Percentiles rank a stretch among this genome's conserved stretches.
phyloP scores from a whole-genome alignment of 768 basidiomycete species.

The Gloeophyllum trabeum region DNA sequence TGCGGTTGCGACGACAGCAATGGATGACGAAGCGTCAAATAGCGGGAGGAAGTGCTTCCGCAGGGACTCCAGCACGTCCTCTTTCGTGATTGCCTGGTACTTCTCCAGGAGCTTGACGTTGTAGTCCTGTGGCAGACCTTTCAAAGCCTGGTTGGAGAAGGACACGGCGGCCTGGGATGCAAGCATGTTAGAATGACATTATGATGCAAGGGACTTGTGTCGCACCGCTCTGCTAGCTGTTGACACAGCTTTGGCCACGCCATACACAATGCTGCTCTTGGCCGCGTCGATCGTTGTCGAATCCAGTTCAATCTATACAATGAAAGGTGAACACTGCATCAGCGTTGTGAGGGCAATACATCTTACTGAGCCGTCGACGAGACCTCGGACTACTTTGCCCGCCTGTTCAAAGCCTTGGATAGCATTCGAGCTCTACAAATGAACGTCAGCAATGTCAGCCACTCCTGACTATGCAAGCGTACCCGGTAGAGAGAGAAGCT shows the following conservation, averaged over 20 bases:
- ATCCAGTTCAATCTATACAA: conserved; percentile 62
- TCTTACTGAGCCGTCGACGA: conserved; percentile 77
- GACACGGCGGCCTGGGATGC: conserved; percentile 60
- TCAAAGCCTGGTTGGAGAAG: conserved; percentile 87
- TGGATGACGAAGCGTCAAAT: conserved; percentile 66
- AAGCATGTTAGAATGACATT: conserved; percentile 2
- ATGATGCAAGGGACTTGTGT: conserved; percentile 3
- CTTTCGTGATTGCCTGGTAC: conserved; percentile 70
- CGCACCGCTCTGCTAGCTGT: conserved; percentile 82
- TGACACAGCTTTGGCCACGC: conserved; percentile 69
- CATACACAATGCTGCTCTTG: conserved; percentile 85
- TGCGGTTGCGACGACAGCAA: conserved; percentile 75
- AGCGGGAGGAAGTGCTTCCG: conserved; percentile 73
- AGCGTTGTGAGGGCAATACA: too few relatives aligned
- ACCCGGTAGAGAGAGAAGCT: conserved; percentile 74
- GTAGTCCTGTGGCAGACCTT: conserved; percentile 64
- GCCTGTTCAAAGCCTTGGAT: conserved; percentile 76
- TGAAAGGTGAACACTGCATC: conserved; percentile 7
- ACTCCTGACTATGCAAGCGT: conserved; percentile 14
- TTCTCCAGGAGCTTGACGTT: conserved; percentile 69
- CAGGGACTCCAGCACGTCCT: conserved; percentile 62
- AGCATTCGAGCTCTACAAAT: conserved; percentile 62
- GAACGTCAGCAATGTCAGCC: conserved; percentile 1
- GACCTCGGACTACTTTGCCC: conserved; percentile 59
- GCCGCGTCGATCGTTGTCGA: conserved; percentile 79